A percentile compares a stretch with the other conserved stretches of the same genome.
Evolutionary conservation across 2,329 filamentous ascomycete genomes (phyloP).

Genomic region (Colletotrichum liaoningense): DNA sequence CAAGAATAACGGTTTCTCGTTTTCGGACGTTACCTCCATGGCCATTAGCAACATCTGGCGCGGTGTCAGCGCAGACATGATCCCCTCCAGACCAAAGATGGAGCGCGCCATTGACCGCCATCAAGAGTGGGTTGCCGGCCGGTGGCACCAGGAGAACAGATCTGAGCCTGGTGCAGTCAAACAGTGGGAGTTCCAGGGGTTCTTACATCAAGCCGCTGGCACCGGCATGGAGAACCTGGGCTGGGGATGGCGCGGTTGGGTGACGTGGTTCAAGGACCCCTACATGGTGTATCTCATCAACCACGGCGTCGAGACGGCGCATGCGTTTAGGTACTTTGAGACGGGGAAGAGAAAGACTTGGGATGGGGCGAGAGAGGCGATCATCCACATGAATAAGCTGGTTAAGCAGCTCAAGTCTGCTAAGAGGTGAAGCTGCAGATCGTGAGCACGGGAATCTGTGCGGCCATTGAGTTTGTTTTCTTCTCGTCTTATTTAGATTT

Average conservation of each 20-base stretch:
- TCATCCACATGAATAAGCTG: conserved; percentile 45
- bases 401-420: conserved; percentile 42
- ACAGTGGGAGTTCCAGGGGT: conserved; percentile 47
- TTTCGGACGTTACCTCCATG: conserved; percentile 51
- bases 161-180: conserved; percentile 39
- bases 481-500: neutral
- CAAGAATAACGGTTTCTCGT: conserved; percentile 46
- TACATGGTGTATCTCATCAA: conserved; percentile 51
- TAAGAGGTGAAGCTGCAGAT: neutral
- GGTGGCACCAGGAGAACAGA: conserved; percentile 38
- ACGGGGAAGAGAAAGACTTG: conserved; percentile 52
- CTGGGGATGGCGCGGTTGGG: conserved; percentile 54
- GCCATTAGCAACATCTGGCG: conserved; percentile 53
- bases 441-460: neutral
- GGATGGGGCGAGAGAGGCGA: conserved; percentile 50
- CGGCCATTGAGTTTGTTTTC: neutral
- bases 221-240: conserved; percentile 55
- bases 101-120: conserved; percentile 41
- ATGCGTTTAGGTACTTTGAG: conserved; percentile 54
- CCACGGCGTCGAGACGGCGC: conserved; percentile 52
- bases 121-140: conserved; percentile 42
- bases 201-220: conserved; percentile 52
- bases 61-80: conserved; percentile 40
- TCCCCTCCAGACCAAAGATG: conserved; percentile 46
- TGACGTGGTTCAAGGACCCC: conserved; percentile 51